Percentiles rank a stretch among this genome's conserved stretches.
Conservation (phyloP, 1,284 basidiomycete genomes). For the Neonothopanus nambi region DNA sequence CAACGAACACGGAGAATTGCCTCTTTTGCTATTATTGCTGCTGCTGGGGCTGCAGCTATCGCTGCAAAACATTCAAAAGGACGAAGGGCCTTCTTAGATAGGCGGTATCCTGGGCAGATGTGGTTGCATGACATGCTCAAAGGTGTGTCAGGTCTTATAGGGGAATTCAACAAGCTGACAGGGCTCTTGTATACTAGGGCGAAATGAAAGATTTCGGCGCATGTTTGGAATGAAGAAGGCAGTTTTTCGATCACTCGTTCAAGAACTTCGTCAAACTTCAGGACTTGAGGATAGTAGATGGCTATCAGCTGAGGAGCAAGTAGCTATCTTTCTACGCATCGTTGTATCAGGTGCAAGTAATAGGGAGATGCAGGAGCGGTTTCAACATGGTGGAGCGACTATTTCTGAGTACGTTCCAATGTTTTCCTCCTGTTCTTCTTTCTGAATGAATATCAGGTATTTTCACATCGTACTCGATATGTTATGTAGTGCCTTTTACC, state of each 20-base stretch:
- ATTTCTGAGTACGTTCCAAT: constrained; percentile 2
- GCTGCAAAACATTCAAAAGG: background rate
- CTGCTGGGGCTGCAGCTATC: background rate
- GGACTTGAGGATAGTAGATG: constrained; percentile 1
- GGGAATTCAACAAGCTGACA: background rate
- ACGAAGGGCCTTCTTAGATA: background rate
- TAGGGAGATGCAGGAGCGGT: constrained; percentile 13
- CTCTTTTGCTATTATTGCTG: background rate
- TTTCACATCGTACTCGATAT: constrained; percentile 3
- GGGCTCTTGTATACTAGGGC: background rate
- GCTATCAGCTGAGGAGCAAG: constrained; percentile 5
- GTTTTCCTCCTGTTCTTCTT: background rate
- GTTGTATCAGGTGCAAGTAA: constrained; percentile 4
- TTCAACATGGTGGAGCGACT: constrained; percentile 16
- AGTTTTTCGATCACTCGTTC: constrained; percentile 1
- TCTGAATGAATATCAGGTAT: background rate
- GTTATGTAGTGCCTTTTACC: constrained; percentile 1
- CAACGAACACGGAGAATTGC: background rate
- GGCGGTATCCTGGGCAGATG: constrained; percentile 13
- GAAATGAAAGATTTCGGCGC: constrained; percentile 11
- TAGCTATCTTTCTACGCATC: constrained; percentile 6
- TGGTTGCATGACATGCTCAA: constrained; percentile 23
- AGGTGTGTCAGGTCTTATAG: constrained; percentile 15
- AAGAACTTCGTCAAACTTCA: background rate
- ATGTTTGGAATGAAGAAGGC: constrained; percentile 9